phyloP scores from a whole-genome alignment of 768 basidiomycete species.

The Rhizopogon salebrosus region DNA sequence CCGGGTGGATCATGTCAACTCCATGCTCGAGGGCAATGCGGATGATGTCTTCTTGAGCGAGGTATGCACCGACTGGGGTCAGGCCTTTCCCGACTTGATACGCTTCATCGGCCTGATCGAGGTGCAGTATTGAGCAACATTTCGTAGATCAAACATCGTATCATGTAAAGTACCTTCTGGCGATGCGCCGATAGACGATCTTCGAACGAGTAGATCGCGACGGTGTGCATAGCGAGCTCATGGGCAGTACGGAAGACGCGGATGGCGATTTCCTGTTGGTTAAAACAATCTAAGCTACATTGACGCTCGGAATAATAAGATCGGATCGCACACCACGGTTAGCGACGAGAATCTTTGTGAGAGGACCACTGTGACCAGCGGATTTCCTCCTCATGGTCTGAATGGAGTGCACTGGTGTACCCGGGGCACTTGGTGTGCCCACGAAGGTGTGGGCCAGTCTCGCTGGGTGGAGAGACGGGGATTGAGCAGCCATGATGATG shows the following conservation, averaged over 20 bases:
- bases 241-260: constrained; percentile 98
- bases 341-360: constrained; percentile 89
- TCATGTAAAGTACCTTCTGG: constrained; percentile 67
- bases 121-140: constrained; percentile 14
- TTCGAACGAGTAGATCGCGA: constrained; percentile 97
- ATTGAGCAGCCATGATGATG: constrained; percentile 21
- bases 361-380: constrained; percentile 83
- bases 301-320: constrained; percentile 5
- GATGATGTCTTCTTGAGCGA: constrained; percentile 97
- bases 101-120: constrained; percentile 85
- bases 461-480: constrained; percentile 57
- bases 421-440: constrained; percentile 68
- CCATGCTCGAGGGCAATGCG: constrained; percentile 94
- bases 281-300: constrained; percentile 3
- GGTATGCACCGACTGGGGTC: constrained; percentile 94
- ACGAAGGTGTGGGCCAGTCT: constrained; percentile 70
- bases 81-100: constrained; percentile 97
- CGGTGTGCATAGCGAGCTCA: constrained; percentile 98
- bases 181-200: constrained; percentile 96
- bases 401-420: constrained; percentile 86
- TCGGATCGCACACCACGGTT: constrained; percentile 75
- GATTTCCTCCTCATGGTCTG: constrained; percentile 88
- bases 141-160: constrained; percentile 19
- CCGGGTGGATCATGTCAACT: constrained; percentile 99
- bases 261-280: constrained; percentile 92